A percentile compares a stretch with the other conserved stretches of the same genome.
Evolutionary conservation across 352 stramenopile species (phyloP).

Genomic region (Globisporangium cederbergense): DNA sequence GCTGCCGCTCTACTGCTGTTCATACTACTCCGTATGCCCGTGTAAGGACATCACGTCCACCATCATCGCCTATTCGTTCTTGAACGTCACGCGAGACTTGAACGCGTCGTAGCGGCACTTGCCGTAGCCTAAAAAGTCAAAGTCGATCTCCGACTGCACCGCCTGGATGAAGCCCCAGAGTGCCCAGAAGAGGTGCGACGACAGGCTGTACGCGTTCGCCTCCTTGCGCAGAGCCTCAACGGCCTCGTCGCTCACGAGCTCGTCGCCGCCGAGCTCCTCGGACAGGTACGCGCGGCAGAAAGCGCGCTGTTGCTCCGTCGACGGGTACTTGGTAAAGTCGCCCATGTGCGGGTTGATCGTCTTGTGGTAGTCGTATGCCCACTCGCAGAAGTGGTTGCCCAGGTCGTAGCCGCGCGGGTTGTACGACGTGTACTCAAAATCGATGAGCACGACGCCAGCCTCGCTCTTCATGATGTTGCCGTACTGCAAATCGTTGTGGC

Average conservation of each 20-base stretch:
- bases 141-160: conserved; percentile 87
- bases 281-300: conserved; percentile 73
- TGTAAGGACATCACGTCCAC: not conserved
- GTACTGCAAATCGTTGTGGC: conserved; percentile 92
- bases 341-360: conserved; percentile 73
- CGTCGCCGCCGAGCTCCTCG: conserved; percentile 34
- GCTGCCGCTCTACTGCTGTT: not conserved
- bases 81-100: conserved; percentile 53
- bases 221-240: conserved; percentile 62
- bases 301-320: conserved; percentile 48
- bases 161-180: conserved; percentile 91
- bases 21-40: not conserved
- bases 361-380: conserved; percentile 82
- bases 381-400: conserved; percentile 92
- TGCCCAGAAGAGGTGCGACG: conserved; percentile 88
- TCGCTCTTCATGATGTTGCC: conserved; percentile 90
- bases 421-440: conserved; percentile 94
- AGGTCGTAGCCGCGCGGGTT: conserved; percentile 90
- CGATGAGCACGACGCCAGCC: conserved; percentile 80
- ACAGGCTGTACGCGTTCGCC: conserved; percentile 82
- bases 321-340: conserved; percentile 77
- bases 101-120: conserved; percentile 70
- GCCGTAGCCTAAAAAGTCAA: conserved; percentile 90
- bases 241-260: conserved; percentile 45
- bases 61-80: conserved; percentile 23